These are phyloP conservation scores for Falciphora oryzae DNA, from an alignment of 2,329 filamentous ascomycete genomes.

Conservation along the genomic window DNA sequence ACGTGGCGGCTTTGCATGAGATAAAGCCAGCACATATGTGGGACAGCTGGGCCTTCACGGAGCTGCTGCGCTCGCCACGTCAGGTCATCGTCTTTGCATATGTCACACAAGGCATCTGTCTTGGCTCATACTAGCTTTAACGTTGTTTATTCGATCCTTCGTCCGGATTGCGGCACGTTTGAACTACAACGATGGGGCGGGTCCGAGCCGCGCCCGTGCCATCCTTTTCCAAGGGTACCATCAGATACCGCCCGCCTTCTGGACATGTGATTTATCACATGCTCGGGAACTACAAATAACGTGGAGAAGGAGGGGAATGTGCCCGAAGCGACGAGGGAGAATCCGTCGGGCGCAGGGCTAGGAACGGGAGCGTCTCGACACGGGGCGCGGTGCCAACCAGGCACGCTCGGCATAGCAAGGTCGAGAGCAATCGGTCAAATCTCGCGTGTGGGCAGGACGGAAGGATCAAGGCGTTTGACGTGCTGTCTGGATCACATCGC, in stretches of 20 bases:
- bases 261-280: too few relatives aligned
- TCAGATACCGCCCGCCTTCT: too few relatives aligned
- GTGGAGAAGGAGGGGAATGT: too few relatives aligned
- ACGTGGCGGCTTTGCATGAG: not conserved
- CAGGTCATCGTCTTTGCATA: not conserved
- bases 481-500: not conserved
- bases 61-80: not conserved
- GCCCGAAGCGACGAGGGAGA: too few relatives aligned
- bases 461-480: not conserved
- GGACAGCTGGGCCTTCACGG: not conserved
- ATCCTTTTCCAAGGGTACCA: too few relatives aligned
- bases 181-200: not conserved
- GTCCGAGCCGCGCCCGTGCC: not conserved
- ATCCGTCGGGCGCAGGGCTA: too few relatives aligned
- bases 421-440: too few relatives aligned
- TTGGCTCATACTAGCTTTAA: not conserved
- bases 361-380: too few relatives aligned
- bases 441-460: not conserved
- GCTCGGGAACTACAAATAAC: too few relatives aligned
- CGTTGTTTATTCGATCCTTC: not conserved
- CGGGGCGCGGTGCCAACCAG: too few relatives aligned
- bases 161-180: not conserved
- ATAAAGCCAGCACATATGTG: not conserved
- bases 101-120: not conserved
- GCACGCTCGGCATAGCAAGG: too few relatives aligned